phyloP scores from a whole-genome alignment of 2,329 filamentous ascomycete genomes.

The Botryosphaeria agaves region DNA sequence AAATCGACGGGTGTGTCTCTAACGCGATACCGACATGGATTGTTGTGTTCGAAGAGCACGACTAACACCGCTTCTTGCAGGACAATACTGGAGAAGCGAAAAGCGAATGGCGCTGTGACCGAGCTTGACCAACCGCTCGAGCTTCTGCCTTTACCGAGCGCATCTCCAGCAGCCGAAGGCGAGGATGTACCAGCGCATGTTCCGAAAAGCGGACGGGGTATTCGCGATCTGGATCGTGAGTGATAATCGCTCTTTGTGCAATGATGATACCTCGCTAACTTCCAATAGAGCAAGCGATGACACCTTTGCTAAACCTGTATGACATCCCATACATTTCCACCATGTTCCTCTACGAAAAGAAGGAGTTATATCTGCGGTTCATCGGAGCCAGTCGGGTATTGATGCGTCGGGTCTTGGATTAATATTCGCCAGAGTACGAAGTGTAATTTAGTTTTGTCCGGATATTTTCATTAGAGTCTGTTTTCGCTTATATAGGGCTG shows the following conservation, averaged over 20 bases:
- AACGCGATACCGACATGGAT: background rate
- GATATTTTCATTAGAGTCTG: too few species aligned
- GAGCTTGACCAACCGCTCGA: background rate
- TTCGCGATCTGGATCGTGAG: background rate
- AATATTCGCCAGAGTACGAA: too few species aligned
- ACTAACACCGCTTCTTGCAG: background rate
- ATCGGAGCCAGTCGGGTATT: conserved; percentile 10
- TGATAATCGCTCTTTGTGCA: background rate
- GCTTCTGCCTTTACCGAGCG: background rate
- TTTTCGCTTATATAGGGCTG: too few species aligned
- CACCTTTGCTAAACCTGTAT: conserved; percentile 9
- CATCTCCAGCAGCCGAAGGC: background rate
- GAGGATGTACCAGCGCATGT: background rate
- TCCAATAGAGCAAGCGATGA: conserved; percentile 4
- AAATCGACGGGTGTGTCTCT: background rate
- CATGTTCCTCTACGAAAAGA: conserved; percentile 12
- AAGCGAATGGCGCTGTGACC: background rate
- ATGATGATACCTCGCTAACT: conserved; percentile 3
- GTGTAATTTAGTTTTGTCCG: too few species aligned
- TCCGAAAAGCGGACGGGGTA: background rate
- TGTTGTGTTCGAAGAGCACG: background rate
- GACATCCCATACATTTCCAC: conserved; percentile 9
- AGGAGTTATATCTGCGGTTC: conserved; percentile 10
- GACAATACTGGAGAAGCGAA: background rate
- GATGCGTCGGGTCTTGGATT: conserved; percentile 13